phyloP scores from a whole-genome alignment of 805 yeast species.

The Wickerhamiella nectarea region DNA sequence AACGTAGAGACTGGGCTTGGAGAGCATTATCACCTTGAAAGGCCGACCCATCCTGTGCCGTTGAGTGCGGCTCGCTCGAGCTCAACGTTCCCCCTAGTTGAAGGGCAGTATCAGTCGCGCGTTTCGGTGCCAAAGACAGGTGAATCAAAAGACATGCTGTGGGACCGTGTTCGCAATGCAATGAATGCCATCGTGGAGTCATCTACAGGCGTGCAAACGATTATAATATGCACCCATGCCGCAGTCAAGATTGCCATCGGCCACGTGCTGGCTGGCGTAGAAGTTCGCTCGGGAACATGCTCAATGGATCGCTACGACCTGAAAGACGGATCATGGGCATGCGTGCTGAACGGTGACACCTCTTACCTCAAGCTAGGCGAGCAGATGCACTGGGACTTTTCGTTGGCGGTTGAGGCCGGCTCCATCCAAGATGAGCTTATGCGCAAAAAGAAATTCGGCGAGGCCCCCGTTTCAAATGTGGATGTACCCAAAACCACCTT shows the following conservation, averaged over 20 bases:
- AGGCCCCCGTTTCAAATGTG: background rate
- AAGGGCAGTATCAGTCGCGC: slow-evolving; percentile 38
- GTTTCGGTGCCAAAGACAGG: slow-evolving; percentile 53
- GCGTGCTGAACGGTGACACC: slow-evolving; percentile 58
- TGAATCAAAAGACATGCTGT: slow-evolving; percentile 61
- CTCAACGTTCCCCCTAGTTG: slow-evolving; percentile 39
- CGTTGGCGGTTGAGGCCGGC: slow-evolving; percentile 65
- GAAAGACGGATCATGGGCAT: slow-evolving; percentile 37
- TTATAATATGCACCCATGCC: slow-evolving; percentile 81
- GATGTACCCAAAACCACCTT: slow-evolving; percentile 17
- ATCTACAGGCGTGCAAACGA: slow-evolving; percentile 38
- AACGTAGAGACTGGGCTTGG: slow-evolving; percentile 73
- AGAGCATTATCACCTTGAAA: slow-evolving; percentile 74
- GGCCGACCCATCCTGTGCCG: slow-evolving; percentile 47
- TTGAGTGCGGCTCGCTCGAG: slow-evolving; percentile 25
- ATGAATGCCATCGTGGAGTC: slow-evolving; percentile 43
- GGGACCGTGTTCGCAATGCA: slow-evolving; percentile 43
- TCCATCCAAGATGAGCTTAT: slow-evolving; percentile 61
- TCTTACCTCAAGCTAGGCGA: slow-evolving; percentile 64
- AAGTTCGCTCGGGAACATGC: slow-evolving; percentile 69
- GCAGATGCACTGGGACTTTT: slow-evolving; percentile 88
- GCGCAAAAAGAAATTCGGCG: slow-evolving; percentile 10
- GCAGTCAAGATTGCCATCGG: slow-evolving; percentile 86
- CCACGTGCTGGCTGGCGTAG: slow-evolving; percentile 43
- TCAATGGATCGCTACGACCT: slow-evolving; percentile 54